Conservation (phyloP, 2,329 filamentous ascomycete species). For the Botryotinia calthae region DNA sequence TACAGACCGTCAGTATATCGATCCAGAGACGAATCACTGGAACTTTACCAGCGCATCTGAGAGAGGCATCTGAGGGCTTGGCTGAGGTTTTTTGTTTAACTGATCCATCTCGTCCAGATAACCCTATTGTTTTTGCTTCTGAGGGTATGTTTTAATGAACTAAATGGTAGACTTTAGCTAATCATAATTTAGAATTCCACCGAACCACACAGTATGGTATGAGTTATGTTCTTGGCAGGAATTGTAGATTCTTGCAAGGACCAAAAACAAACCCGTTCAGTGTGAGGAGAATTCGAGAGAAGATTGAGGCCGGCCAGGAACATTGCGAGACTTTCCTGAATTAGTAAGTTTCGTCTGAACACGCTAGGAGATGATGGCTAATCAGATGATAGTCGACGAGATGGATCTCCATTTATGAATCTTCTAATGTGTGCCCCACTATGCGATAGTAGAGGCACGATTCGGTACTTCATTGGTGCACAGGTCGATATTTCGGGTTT, state of each 20-base stretch:
- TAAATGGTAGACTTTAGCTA: neutral
- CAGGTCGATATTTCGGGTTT: conserved; percentile 64
- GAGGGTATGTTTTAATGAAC: conserved; percentile 51
- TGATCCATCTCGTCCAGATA: conserved; percentile 69
- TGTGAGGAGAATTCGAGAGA: conserved; percentile 59
- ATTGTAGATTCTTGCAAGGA: conserved; percentile 76
- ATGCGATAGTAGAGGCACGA: conserved; percentile 57
- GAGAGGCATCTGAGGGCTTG: conserved; percentile 69
- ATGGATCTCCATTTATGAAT: conserved; percentile 67
- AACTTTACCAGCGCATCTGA: conserved; percentile 60
- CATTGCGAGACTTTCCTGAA: conserved; percentile 74
- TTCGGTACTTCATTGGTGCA: conserved; percentile 64
- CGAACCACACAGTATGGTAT: conserved; percentile 73
- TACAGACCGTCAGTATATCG: conserved; percentile 66
- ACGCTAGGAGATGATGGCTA: conserved; percentile 15
- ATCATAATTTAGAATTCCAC: conserved; percentile 60
- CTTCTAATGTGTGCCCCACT: conserved; percentile 63
- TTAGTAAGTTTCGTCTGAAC: conserved; percentile 48
- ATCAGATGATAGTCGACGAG: conserved; percentile 49
- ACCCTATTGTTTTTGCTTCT: conserved; percentile 75
- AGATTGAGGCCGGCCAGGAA: conserved; percentile 61
- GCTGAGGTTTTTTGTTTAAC: conserved; percentile 76
- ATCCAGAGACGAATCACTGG: conserved; percentile 67
- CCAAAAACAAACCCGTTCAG: conserved; percentile 66
- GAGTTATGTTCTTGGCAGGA: conserved; percentile 69